Percentiles rank a stretch among this genome's conserved stretches.
These are phyloP conservation scores for Cenchrus purpureus DNA, from an alignment of 176 grass and related monocot species.

Conservation along the genomic window DNA sequence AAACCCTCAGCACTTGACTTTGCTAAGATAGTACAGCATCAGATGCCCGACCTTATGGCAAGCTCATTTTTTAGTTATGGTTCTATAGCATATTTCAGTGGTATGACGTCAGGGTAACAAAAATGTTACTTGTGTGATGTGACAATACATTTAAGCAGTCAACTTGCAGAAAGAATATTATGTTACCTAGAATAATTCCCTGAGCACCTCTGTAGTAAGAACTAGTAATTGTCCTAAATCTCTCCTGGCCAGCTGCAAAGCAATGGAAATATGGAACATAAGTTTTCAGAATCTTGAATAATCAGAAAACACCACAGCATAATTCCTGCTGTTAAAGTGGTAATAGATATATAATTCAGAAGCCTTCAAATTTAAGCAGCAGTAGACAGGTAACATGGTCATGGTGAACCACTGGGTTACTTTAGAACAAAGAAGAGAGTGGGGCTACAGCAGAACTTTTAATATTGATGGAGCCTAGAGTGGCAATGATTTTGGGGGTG, in stretches of 20 bases:
- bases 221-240: conserved; percentile 95
- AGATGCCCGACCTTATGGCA: neutral
- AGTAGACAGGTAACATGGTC: conserved; percentile 22
- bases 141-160: conserved; percentile 28
- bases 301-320: neutral
- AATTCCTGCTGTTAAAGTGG: neutral
- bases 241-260: conserved; percentile 96
- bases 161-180: neutral
- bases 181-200: conserved; percentile 96
- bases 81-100: conserved; percentile 6
- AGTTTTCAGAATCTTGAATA: conserved; percentile 23
- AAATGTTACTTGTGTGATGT: neutral
- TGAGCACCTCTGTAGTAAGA: conserved; percentile 99
- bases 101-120: neutral
- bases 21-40: neutral
- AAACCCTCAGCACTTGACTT: neutral
- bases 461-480: conserved; percentile 24
- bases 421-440: conserved; percentile 19
- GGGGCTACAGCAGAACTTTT: conserved; percentile 11
- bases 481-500: conserved; percentile 27
- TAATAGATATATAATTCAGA: conserved; percentile 8
- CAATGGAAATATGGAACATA: conserved; percentile 19
- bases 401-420: conserved; percentile 15
- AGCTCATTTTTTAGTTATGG: neutral
- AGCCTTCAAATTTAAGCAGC: neutral